Percentiles rank a stretch among this genome's conserved stretches.
Conservation (phyloP, 2,329 filamentous ascomycete species). For the Chrysoporthe deuterocubensis region DNA sequence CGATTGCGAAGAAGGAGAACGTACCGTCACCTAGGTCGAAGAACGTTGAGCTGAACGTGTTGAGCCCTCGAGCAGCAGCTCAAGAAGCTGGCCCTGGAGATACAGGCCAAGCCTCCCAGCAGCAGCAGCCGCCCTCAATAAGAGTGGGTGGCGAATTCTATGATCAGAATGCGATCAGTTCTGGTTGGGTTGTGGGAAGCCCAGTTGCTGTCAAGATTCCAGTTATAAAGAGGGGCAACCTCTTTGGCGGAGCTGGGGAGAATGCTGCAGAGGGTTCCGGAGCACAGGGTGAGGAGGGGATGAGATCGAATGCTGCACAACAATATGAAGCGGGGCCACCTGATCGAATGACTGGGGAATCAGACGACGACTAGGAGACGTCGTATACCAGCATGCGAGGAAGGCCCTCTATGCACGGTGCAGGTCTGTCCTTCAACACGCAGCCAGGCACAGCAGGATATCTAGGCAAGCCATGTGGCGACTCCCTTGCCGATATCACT, state of each 20-base stretch:
- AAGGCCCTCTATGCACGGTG: constrained; percentile 18
- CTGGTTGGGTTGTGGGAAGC: constrained; percentile 22
- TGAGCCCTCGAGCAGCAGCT: constrained; percentile 26
- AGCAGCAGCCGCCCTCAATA: neutral
- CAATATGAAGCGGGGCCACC: constrained; percentile 1
- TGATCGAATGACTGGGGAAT: constrained; percentile 23
- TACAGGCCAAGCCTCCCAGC: neutral
- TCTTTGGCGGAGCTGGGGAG: constrained; percentile 1
- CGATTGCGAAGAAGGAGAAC: neutral
- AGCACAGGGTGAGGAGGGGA: neutral
- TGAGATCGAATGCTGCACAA: neutral
- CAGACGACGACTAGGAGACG: constrained; percentile 28
- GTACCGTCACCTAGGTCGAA: neutral
- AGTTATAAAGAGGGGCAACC: constrained; percentile 14
- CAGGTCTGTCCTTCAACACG: constrained; percentile 13
- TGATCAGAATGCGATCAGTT: constrained; percentile 20
- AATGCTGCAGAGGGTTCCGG: neutral
- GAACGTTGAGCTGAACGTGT: neutral
- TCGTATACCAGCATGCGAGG: constrained; percentile 21
- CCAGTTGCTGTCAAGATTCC: constrained; percentile 23
- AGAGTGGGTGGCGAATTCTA: constrained; percentile 15
- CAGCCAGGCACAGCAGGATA: neutral
- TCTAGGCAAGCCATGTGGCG: constrained; percentile 23
- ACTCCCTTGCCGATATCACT: constrained; percentile 33
- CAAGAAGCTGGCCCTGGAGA: neutral